Conservation (phyloP, 768 basidiomycete species). For the Boletellus sp. region DNA sequence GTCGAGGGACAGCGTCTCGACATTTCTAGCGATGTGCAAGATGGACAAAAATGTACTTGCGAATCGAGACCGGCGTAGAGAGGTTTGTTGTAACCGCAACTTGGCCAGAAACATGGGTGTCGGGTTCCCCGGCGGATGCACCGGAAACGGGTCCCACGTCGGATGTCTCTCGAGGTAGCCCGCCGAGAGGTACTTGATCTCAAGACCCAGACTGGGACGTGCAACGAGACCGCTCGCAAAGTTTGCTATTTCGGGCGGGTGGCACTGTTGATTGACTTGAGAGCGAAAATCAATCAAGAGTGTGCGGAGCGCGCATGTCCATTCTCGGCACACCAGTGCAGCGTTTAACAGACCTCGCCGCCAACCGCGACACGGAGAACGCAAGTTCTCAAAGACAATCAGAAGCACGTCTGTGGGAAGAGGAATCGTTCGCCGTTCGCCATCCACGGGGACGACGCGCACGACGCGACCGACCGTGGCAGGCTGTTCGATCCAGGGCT, state of each 20-base stretch:
- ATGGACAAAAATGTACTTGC: conserved; percentile 1
- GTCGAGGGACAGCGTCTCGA: not conserved
- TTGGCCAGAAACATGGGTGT: not conserved
- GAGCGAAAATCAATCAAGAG: conserved; percentile 10
- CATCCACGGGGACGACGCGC: not conserved
- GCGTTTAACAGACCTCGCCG: conserved; percentile 2
- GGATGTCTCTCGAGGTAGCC: conserved; percentile 5
- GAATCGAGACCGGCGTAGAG: not conserved
- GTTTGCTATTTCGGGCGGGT: conserved; percentile 5
- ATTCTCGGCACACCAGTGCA: conserved; percentile 10
- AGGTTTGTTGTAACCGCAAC: not conserved
- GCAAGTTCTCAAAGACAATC: conserved; percentile 4
- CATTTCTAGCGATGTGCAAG: not conserved
- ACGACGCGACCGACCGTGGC: conserved; percentile 3
- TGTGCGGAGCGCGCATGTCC: conserved; percentile 10
- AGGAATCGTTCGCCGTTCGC: not conserved
- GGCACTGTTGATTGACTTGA: not conserved
- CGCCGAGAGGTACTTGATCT: conserved; percentile 9
- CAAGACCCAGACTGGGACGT: conserved; percentile 1
- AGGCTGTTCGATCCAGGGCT: not conserved
- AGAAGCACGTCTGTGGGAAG: conserved; percentile 10
- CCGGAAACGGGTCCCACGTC: not conserved
- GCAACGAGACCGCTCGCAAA: not conserved
- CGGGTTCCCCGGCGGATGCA: not conserved
- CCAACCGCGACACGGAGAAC: not conserved